Conservation (phyloP, 306 rosid genomes). For the Spatholobus suberectus region DNA sequence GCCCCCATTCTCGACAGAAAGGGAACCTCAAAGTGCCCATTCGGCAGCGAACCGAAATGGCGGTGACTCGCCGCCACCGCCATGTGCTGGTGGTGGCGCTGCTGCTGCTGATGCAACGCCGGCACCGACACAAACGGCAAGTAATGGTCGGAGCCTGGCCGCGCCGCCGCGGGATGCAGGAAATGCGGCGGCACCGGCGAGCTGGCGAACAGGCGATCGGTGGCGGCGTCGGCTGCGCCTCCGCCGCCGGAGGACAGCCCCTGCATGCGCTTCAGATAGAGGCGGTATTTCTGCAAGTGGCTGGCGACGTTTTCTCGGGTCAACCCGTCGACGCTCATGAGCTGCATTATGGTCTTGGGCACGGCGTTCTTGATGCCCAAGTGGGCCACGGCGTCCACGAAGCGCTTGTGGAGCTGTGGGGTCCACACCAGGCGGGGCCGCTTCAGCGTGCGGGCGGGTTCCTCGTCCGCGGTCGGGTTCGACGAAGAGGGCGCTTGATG, state of each 20-base stretch:
- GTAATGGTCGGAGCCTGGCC: constrained; percentile 73
- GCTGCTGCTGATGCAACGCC: constrained; percentile 58
- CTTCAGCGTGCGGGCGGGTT: constrained; percentile 84
- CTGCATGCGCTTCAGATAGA: constrained; percentile 87
- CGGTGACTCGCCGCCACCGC: constrained; percentile 36
- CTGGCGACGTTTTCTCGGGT: constrained; percentile 90
- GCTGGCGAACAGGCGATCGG: constrained; percentile 84
- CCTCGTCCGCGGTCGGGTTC: constrained; percentile 60
- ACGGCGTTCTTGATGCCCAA: constrained; percentile 88
- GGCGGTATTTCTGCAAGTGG: constrained; percentile 91
- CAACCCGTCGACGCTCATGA: constrained; percentile 88
- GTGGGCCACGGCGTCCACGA: constrained; percentile 88
- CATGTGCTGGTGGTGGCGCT: constrained; percentile 61
- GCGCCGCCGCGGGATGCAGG: constrained; percentile 63
- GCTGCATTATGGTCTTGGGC: constrained; percentile 96
- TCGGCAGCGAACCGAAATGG: constrained; percentile 75
- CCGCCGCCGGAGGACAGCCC: constrained; percentile 55
- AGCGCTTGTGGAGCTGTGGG: constrained; percentile 87
- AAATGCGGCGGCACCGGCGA: constrained; percentile 85
- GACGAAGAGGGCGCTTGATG: constrained; percentile 28
- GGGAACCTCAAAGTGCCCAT: constrained; percentile 74
- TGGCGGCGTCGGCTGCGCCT: constrained; percentile 57
- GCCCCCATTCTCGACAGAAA: constrained; percentile 68
- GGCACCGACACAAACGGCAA: constrained; percentile 75
- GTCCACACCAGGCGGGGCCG: constrained; percentile 92